Conservation (phyloP, 2,329 filamentous ascomycete species). For the Epichloe gansuensis region DNA sequence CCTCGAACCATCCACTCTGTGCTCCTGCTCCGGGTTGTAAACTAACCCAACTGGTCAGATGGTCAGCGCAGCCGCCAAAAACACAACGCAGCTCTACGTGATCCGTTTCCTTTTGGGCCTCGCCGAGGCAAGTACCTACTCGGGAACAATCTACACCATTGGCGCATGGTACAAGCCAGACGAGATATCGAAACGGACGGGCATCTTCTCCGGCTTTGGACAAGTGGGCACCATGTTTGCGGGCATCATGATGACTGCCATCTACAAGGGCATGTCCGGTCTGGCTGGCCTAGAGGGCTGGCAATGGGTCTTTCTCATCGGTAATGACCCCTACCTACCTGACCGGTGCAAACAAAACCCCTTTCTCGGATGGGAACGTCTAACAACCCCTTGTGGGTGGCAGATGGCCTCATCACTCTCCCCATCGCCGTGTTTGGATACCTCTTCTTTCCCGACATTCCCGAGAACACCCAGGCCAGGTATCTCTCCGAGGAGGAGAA, state of each 20-base stretch:
- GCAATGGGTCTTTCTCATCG: slow-evolving; percentile 61
- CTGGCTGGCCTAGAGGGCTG: slow-evolving; percentile 47
- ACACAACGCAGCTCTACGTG: not conserved
- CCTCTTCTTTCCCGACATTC: slow-evolving; percentile 29
- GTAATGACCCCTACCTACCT: too few species aligned
- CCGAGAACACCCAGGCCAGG: slow-evolving; percentile 31
- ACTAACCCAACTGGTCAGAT: not conserved
- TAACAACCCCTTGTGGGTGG: too few species aligned
- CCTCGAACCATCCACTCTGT: not conserved
- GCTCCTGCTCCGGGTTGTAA: not conserved
- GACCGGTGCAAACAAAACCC: too few species aligned
- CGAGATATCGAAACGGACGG: slow-evolving; percentile 50
- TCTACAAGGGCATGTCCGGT: slow-evolving; percentile 34
- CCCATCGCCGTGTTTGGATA: slow-evolving; percentile 23
- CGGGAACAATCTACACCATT: slow-evolving; percentile 30
- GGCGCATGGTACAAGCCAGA: slow-evolving; percentile 46
- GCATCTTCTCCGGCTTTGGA: slow-evolving; percentile 50
- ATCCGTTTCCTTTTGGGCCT: slow-evolving; percentile 27
- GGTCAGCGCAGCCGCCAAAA: not conserved
- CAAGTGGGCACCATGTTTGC: slow-evolving; percentile 39
- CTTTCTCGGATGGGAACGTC: too few species aligned
- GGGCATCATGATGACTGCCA: slow-evolving; percentile 51
- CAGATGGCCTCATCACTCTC: slow-evolving; percentile 37
- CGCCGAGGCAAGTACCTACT: slow-evolving; percentile 27
- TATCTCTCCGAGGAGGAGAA: slow-evolving; percentile 34